Evolutionary conservation across 768 basidiomycete species (phyloP).

Genomic region (Lactarius tabidus): DNA sequence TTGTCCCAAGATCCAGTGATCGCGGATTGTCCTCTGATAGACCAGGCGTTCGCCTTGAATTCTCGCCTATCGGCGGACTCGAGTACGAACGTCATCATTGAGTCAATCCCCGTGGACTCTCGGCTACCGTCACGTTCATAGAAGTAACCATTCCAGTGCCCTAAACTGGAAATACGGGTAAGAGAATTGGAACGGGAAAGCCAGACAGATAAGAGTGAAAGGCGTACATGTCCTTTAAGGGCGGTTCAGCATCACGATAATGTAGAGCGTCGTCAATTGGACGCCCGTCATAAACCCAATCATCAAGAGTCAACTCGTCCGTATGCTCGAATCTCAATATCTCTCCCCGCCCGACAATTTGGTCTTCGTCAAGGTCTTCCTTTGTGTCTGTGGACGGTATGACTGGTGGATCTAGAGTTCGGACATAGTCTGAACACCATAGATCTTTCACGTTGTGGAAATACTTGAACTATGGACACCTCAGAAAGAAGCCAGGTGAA

Average conservation of each 20-base stretch:
- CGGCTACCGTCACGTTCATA: not conserved
- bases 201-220: not conserved
- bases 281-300: slow-evolving; percentile 18
- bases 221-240: slow-evolving; percentile 17
- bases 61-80: slow-evolving; percentile 6
- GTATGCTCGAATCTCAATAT: not conserved
- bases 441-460: not conserved
- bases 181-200: too few relatives aligned
- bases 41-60: slow-evolving; percentile 17
- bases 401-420: not conserved
- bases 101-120: not conserved
- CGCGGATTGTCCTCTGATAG: slow-evolving; percentile 13
- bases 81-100: slow-evolving; percentile 17
- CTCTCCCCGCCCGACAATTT: slow-evolving; percentile 7
- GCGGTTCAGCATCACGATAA: not conserved
- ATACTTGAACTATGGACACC: slow-evolving; percentile 15
- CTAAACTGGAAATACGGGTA: slow-evolving; percentile 11
- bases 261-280: slow-evolving; percentile 1
- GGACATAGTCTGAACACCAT: slow-evolving; percentile 6
- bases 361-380: too few relatives aligned
- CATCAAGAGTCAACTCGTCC: slow-evolving; percentile 3
- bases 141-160: slow-evolving; percentile 21
- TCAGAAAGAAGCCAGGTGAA: not conserved
- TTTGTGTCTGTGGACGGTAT: slow-evolving; percentile 1
- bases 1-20: slow-evolving; percentile 22